Conservation (phyloP, 306 rosid species). For the Quercus robur region DNA sequence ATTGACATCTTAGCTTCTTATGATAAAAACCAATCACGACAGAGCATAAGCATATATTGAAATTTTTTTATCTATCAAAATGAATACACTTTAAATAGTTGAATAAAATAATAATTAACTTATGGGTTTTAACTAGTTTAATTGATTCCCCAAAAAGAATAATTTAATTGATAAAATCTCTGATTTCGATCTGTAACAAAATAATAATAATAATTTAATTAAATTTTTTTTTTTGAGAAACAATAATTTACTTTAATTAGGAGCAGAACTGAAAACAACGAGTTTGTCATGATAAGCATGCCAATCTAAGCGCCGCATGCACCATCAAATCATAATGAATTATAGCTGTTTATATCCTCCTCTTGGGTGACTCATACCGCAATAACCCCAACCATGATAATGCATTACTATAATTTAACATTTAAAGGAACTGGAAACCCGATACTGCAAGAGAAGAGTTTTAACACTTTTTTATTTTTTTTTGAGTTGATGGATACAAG, state of each 20-base stretch:
- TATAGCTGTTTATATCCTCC: background rate
- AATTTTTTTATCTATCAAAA: no score
- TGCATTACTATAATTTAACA: background rate
- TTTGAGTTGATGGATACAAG: background rate
- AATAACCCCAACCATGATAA: background rate
- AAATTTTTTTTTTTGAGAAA: no score
- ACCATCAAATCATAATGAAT: background rate
- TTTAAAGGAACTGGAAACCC: background rate
- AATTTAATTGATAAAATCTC: no score
- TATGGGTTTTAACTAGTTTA: no score
- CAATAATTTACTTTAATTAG: background rate
- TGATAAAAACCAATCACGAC: no score
- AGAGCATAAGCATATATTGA: no score
- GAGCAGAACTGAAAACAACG: background rate
- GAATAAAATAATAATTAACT: no score
- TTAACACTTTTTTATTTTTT: background rate
- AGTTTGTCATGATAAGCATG: background rate
- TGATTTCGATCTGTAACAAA: no score
- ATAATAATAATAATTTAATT: background rate
- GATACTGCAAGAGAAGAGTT: background rate
- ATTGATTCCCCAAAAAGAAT: no score
- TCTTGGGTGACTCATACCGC: slow-evolving; percentile 7
- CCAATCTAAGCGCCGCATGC: background rate
- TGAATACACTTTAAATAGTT: background rate
- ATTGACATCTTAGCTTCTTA: no score